Evolutionary conservation across 768 basidiomycete genomes (phyloP), one percentile per base, ranked within the genome.

Genomic region (Serendipita indica): DNA sequence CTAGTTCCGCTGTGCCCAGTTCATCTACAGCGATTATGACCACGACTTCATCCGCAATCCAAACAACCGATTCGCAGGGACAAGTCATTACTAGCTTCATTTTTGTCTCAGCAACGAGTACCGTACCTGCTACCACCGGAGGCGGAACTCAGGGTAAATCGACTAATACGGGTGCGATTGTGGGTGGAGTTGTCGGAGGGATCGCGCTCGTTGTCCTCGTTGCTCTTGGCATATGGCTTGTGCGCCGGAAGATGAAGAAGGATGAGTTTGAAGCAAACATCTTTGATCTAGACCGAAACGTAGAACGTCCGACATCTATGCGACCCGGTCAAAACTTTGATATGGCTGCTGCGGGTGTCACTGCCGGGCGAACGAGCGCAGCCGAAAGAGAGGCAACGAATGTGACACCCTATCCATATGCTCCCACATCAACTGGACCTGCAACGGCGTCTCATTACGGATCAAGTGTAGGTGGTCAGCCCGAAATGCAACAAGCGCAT

Each of bases 151-250:
- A 6, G 7, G 18, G 18, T 18, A 37, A 64, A 28, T 62, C 66
- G 20, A 66, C 68, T 14, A 70, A 79, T 62, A 73, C 78, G 1
- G 82, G 80, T 2, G 79, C 79, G 18, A 82, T 84, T 35, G 79
- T 77, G 0, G 83, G 82, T 39, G 82, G 83, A n/a, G 77, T 80
- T 5, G 72, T 82, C 3, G 80, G 79, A 3, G 79, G 76, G 12
- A 59, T 83, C 0, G 71, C 77, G 25, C 72, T 67, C n/a, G 58
- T 78, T 18, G 75, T 72, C 6, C 61, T 76, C 39, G 67, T 81
- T 13, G 73, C 4, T 28, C 22, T 54, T 30, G 25, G 10, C 7
- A 28, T 54, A 27, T 54, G 22, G 25, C 32, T 54, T 18, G 25
- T 54, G 10, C 12, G 49, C 7, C 22, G 49, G 25, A 54, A 54